phyloP scores from a whole-genome alignment of 2,329 filamentous ascomycete genomes.

The Taxawa tesnikishii region DNA sequence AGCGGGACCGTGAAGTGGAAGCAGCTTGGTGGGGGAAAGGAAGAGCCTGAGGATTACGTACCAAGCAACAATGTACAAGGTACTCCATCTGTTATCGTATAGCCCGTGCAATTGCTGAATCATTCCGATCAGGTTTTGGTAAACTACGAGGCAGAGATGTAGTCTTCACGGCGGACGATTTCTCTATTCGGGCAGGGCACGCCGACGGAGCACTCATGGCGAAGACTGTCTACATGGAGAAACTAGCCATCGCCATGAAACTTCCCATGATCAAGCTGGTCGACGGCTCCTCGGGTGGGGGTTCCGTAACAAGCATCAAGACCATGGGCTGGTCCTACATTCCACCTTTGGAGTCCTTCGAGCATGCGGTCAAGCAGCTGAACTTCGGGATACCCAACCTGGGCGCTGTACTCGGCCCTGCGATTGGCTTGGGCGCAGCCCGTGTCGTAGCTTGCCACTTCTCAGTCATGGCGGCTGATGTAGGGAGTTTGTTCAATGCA shows the following conservation, averaged over 20 bases:
- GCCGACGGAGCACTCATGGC: constrained; percentile 48
- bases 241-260: constrained; percentile 43
- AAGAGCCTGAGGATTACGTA: constrained; percentile 39
- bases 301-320: constrained; percentile 47
- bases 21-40: constrained; percentile 28
- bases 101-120: too few relatives aligned
- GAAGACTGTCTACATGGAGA: constrained; percentile 48
- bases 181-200: constrained; percentile 50
- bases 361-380: constrained; percentile 42
- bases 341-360: constrained; percentile 43
- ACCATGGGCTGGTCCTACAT: constrained; percentile 47
- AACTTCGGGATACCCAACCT: constrained; percentile 54
- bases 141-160: constrained; percentile 40
- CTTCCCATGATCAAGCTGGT: constrained; percentile 52
- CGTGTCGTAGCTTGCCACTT: constrained; percentile 52
- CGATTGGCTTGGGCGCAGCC: constrained; percentile 51
- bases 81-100: too few relatives aligned
- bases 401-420: constrained; percentile 50
- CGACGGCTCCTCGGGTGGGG: constrained; percentile 51
- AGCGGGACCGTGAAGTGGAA: constrained; percentile 49
- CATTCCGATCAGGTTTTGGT: constrained; percentile 17
- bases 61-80: constrained; percentile 53
- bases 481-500: constrained; percentile 51
- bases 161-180: constrained; percentile 52
- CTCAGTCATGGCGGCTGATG: constrained; percentile 52